A percentile compares a stretch with the other conserved stretches of the same genome.
phyloP scores from a whole-genome alignment of 495 filamentous ascomycete species.

The Aspergillus leporis region DNA sequence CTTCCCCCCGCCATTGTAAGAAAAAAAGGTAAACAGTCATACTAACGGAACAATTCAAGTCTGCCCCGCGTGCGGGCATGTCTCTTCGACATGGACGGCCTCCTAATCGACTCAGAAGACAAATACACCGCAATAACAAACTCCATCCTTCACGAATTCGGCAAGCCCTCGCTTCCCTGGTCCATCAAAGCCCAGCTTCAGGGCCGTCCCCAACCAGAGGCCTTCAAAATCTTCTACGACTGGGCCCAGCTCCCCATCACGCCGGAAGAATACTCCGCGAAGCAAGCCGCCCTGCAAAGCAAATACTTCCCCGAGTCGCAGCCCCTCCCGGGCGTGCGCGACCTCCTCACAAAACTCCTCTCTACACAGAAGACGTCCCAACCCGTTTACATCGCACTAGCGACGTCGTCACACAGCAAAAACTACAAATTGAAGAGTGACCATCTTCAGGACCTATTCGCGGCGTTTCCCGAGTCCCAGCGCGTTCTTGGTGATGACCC shows the following conservation, averaged over 20 bases:
- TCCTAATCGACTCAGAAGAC: conserved; percentile 92
- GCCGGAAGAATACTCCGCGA: conserved; percentile 58
- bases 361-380: conserved; percentile 40
- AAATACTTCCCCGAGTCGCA: conserved; percentile 70
- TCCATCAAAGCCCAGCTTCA: conserved; percentile 91
- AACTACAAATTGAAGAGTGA: conserved; percentile 82
- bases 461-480: conserved; percentile 64
- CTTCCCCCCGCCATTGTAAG: neutral
- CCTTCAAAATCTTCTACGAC: conserved; percentile 61
- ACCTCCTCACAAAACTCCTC: conserved; percentile 59
- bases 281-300: conserved; percentile 61
- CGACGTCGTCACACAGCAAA: conserved; percentile 68
- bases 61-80: conserved; percentile 83
- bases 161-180: conserved; percentile 78
- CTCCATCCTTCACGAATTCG: conserved; percentile 71
- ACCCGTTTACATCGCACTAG: conserved; percentile 78
- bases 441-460: conserved; percentile 73
- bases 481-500: conserved; percentile 84
- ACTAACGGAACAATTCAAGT: conserved; percentile 33
- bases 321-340: conserved; percentile 76
- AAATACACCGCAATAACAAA: conserved; percentile 85
- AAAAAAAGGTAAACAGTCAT: conserved; percentile 19
- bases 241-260: conserved; percentile 89
- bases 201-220: conserved; percentile 77
- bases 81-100: conserved; percentile 98